phyloP scores from a whole-genome alignment of 2,329 filamentous ascomycete species.

The Colletotrichum sublineola region DNA sequence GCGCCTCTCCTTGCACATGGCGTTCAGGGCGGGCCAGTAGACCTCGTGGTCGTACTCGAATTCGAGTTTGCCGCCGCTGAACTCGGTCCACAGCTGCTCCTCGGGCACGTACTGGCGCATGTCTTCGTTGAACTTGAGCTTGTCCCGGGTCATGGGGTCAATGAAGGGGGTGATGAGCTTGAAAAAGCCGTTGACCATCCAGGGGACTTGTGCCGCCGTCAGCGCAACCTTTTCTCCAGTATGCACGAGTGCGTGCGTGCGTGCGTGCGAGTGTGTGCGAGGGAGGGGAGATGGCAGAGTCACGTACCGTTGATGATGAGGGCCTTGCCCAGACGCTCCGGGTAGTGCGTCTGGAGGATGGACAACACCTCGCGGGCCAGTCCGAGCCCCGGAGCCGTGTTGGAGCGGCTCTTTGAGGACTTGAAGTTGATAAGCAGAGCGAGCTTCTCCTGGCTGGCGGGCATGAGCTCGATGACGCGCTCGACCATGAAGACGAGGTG shows the following conservation, averaged over 20 bases:
- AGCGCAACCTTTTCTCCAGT: neutral
- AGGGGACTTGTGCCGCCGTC: conserved; percentile 75
- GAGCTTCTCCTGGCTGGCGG: conserved; percentile 86
- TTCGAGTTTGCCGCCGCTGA: conserved; percentile 80
- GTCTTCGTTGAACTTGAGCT: conserved; percentile 98
- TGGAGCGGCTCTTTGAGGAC: conserved; percentile 79
- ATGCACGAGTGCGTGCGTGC: neutral
- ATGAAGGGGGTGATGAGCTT: conserved; percentile 97
- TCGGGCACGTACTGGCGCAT: conserved; percentile 84
- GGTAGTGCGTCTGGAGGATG: conserved; percentile 96
- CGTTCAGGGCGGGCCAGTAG: conserved; percentile 90
- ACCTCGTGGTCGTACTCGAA: conserved; percentile 91
- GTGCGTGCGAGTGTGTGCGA: no score
- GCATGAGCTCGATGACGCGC: conserved; percentile 87
- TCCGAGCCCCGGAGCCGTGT: conserved; percentile 78
- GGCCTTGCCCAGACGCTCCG: conserved; percentile 88
- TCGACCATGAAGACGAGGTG: conserved; percentile 98
- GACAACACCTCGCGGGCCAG: conserved; percentile 87
- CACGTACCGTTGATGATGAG: conserved; percentile 87
- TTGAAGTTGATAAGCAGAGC: conserved; percentile 94
- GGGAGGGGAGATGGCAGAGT: neutral
- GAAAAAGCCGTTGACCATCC: conserved; percentile 93
- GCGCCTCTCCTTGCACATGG: conserved; percentile 76
- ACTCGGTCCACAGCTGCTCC: conserved; percentile 84
- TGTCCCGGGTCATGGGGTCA: conserved; percentile 91